Evolutionary conservation across 2,329 filamentous ascomycete genomes (phyloP).

Genomic region (Fusarium nurragi): DNA sequence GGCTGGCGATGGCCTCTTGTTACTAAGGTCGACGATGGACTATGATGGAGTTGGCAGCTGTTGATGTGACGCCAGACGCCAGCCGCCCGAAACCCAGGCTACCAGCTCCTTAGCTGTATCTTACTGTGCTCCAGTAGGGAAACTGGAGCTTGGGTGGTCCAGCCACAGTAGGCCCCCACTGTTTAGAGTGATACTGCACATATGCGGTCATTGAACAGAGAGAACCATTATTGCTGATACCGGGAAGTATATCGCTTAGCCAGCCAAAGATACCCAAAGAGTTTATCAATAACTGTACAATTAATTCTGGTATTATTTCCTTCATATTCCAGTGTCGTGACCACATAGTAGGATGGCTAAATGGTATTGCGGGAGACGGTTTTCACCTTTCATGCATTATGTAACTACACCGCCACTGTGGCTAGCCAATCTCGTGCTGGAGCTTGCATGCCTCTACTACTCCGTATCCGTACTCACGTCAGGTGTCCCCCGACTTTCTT

Average conservation of each 20-base stretch:
- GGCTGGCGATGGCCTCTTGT: constrained; percentile 39
- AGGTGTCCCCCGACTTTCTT: constrained; percentile 40
- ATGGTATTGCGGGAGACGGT: neutral
- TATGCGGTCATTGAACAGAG: constrained; percentile 26
- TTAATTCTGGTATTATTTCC: neutral
- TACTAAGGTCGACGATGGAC: constrained; percentile 23
- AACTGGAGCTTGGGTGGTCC: constrained; percentile 25
- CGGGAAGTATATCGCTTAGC: neutral
- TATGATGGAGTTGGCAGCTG: constrained; percentile 43
- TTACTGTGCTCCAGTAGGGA: constrained; percentile 29
- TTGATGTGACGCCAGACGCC: constrained; percentile 46
- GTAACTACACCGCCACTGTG: constrained; percentile 47
- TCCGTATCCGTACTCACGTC: constrained; percentile 31
- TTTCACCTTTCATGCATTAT: constrained; percentile 43
- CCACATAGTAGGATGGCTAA: neutral
- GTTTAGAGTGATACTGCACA: neutral
- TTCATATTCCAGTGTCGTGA: neutral
- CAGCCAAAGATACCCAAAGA: too few relatives aligned
- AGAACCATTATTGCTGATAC: neutral
- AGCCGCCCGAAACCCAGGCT: constrained; percentile 24
- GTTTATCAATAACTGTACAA: neutral
- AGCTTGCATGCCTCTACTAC: constrained; percentile 26
- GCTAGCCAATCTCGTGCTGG: constrained; percentile 39
- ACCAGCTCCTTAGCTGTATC: constrained; percentile 22
- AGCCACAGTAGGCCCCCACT: constrained; percentile 36